Evolutionary conservation across 352 stramenopile genomes (phyloP).

Genomic region (Phytophthora tubulina): DNA sequence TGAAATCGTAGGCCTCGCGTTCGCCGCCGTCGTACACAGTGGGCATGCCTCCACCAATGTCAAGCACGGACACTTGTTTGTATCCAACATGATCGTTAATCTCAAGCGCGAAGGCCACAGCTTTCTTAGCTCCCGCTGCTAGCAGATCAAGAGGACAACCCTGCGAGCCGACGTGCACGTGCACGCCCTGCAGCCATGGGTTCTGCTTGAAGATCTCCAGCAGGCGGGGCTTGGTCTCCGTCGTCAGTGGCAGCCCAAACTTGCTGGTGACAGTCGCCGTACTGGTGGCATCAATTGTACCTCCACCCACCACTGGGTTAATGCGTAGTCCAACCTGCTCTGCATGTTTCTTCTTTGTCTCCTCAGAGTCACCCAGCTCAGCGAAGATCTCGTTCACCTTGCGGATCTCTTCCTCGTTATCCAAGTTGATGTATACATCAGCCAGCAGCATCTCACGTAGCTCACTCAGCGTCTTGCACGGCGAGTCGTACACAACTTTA

Average conservation of each 20-base stretch:
- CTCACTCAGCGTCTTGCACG: constrained; percentile 91
- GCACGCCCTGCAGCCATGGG: constrained; percentile 88
- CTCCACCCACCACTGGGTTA: constrained; percentile 92
- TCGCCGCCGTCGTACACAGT: constrained; percentile 87
- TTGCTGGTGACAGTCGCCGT: constrained; percentile 92
- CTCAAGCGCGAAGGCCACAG: constrained; percentile 80
- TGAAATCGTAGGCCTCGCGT: constrained; percentile 79
- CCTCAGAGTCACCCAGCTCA: constrained; percentile 40
- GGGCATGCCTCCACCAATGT: constrained; percentile 93
- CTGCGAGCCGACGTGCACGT: constrained; percentile 92
- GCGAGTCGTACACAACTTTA: constrained; percentile 92
- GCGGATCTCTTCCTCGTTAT: constrained; percentile 92
- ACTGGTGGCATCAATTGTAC: constrained; percentile 87
- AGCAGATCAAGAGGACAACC: constrained; percentile 89
- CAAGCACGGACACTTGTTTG: constrained; percentile 79
- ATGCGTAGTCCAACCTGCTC: constrained; percentile 90
- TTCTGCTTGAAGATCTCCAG: constrained; percentile 72
- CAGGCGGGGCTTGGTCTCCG: constrained; percentile 59
- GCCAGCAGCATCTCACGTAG: constrained; percentile 78
- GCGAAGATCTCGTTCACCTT: constrained; percentile 75
- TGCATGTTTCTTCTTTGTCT: constrained; percentile 41
- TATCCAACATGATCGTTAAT: constrained; percentile 71
- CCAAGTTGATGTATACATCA: constrained; percentile 92
- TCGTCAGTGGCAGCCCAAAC: constrained; percentile 88
- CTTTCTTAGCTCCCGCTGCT: constrained; percentile 75